Evolutionary conservation across 495 filamentous ascomycete species (phyloP), one percentile per base, ranked within the genome.

Genomic region (Penicillium malachiteum): DNA sequence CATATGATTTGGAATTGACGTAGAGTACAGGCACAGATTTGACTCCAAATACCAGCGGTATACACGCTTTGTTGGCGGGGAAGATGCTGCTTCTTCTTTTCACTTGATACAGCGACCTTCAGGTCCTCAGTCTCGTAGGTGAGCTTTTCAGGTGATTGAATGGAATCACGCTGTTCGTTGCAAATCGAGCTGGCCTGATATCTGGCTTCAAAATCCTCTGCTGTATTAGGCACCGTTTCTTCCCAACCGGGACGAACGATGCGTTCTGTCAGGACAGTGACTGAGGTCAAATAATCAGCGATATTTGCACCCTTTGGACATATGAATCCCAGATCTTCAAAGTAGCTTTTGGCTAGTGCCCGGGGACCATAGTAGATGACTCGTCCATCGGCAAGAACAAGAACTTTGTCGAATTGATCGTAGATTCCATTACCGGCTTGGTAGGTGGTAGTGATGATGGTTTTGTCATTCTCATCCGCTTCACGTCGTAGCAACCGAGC

Each of bases 351-450:
- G 5, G 89, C 90, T 3, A 73, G 69, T 40, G 71, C 59, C 1
- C 82, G 79, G 4, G 76, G 75, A 1, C 90, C 90, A 53, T 89
- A 94, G 73, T 85, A 94, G 49, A 88, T 92, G 55, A 92, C 88
- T 38, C 84, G 77, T 7, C 90, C 90, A 45, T 91, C 89, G 42
- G 91, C 90, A 11, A 94, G 73, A 2, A 94, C 84, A 5, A 86
- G 74, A 34, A 87, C 84, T 70, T 91, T 91, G 71, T 94, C 89
- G 58, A 94, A 93, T 14, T 78, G 35, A 57, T 92, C 85, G 52
- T 90, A 93, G 33, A 88, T 87, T 32, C 71, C 78, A 58, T 96
- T 88, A 7, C 87, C 85, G 0, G 89, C 88, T 63, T 96, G 91
- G 67, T 96, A 95, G 58, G 92, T 88, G 6, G 90, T 88, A 5